Evolutionary conservation across 305 asterid species (phyloP).

Genomic region (Solanum hybrid): DNA sequence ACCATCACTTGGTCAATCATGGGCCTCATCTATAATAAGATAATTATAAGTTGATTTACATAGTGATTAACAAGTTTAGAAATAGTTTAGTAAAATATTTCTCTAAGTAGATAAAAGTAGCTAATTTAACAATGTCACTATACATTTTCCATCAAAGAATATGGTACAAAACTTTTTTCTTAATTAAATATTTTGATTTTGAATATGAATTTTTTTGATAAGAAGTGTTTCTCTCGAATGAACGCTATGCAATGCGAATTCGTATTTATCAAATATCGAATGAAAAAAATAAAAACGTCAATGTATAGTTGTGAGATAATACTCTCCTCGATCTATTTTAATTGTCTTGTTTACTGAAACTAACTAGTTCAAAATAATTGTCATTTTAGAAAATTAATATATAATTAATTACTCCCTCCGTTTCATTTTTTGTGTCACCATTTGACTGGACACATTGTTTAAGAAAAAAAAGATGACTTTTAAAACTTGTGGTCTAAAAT

Average conservation of each 20-base stretch:
- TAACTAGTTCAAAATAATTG: neutral
- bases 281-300: neutral
- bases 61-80: neutral
- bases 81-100: neutral
- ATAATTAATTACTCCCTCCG: neutral
- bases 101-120: neutral
- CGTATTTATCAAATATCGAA: neutral
- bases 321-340: neutral
- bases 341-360: neutral
- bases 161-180: neutral
- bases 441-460: no score
- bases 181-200: neutral
- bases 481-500: no score
- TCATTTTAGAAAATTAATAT: neutral
- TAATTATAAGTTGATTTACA: neutral
- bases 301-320: neutral
- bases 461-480: neutral
- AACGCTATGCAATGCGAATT: neutral
- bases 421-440: no score
- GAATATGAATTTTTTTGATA: neutral
- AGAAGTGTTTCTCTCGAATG: neutral
- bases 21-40: neutral
- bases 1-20: neutral
- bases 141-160: neutral
- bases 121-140: neutral